These are phyloP conservation scores for Trichosporon asahii DNA, from an alignment of 1,284 basidiomycete genomes.

Conservation along the genomic window DNA sequence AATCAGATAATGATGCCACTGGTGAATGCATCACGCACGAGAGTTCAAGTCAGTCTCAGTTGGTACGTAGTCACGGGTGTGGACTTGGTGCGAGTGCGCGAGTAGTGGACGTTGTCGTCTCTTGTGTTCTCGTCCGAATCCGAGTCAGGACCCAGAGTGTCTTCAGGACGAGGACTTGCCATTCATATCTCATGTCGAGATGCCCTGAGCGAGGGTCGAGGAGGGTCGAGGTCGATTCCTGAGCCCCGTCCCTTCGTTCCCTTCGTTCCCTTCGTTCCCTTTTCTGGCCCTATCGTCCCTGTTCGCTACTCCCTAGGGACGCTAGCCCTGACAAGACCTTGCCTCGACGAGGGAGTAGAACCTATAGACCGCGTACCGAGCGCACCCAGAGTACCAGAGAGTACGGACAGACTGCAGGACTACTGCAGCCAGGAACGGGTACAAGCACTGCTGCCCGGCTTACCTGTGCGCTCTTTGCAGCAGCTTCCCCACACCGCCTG, in stretches of 20 bases:
- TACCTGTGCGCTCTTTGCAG: not conserved
- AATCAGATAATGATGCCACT: not conserved
- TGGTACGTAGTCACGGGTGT: not conserved
- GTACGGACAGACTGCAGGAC: no score
- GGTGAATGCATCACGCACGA: not conserved
- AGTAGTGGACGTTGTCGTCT: not conserved
- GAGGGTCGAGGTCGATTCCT: not conserved
- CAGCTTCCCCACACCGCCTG: not conserved
- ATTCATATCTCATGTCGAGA: not conserved
- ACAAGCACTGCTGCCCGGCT: not conserved
- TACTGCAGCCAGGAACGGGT: no score
- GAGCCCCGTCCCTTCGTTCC: not conserved
- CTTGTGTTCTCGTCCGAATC: constrained; percentile 1
- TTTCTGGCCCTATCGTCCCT: no score
- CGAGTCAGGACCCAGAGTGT: not conserved
- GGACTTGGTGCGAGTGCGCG: no score
- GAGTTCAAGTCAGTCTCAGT: not conserved
- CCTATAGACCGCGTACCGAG: not conserved
- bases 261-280: not conserved
- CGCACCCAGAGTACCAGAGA: not conserved
- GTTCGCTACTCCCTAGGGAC: not conserved
- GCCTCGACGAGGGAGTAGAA: no score
- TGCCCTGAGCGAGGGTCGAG: not conserved
- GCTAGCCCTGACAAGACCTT: not conserved
- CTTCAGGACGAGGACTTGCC: not conserved